Conservation (phyloP, 306 rosid genomes). For the Fagus sylvatica region DNA sequence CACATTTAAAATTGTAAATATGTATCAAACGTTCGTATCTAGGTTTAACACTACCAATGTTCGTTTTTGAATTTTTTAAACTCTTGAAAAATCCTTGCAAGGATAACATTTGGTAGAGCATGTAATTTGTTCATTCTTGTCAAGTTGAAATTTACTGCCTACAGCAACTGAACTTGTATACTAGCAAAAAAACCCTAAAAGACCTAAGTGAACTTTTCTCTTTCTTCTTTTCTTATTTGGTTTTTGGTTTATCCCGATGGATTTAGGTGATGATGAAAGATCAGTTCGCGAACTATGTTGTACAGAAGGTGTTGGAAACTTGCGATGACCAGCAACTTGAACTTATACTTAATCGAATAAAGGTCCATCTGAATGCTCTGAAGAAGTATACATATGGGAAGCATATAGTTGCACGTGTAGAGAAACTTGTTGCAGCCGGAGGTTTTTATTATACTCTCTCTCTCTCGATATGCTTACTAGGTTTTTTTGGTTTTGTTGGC, state of each 20-base stretch:
- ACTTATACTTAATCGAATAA: slow-evolving; percentile 57
- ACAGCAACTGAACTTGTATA: no score
- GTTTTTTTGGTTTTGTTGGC: not conserved
- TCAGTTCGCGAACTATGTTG: slow-evolving; percentile 64
- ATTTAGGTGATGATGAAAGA: slow-evolving; percentile 66
- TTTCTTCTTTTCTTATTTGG: not conserved
- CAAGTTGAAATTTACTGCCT: no score
- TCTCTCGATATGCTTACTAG: not conserved
- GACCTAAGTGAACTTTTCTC: no score
- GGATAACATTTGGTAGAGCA: no score
- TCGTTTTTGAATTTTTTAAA: no score
- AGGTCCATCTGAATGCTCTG: slow-evolving; percentile 61
- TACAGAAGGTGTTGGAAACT: slow-evolving; percentile 64
- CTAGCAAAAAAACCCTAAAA: no score
- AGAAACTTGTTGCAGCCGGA: slow-evolving; percentile 67
- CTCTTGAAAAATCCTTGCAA: no score
- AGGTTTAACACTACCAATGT: no score
- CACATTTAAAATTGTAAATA: no score
- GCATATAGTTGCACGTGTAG: slow-evolving; percentile 68
- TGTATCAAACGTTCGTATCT: no score
- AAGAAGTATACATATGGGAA: slow-evolving; percentile 66
- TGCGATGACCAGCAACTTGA: slow-evolving; percentile 67
- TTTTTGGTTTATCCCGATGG: slow-evolving; percentile 2
- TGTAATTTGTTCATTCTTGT: no score
- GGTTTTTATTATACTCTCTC: slow-evolving; percentile 29